Conservation (phyloP, 1,139 yeast species). For the Zygosaccharomyces sapae region DNA sequence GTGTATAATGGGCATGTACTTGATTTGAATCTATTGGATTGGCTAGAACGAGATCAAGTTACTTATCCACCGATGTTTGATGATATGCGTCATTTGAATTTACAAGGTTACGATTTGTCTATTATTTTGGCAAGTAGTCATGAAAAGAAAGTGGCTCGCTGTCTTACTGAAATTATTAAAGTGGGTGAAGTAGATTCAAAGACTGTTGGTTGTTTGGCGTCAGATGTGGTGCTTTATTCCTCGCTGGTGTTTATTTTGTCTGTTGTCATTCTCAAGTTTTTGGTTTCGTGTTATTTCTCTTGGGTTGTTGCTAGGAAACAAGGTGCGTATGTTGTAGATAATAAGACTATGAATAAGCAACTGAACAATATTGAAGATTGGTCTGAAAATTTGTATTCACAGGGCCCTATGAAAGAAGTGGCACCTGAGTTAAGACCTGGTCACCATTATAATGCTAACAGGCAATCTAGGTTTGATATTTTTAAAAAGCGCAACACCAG, state of each 20-base stretch:
- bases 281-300: conserved; percentile 82
- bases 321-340: conserved; percentile 66
- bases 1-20: conserved; percentile 87
- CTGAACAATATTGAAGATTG: conserved; percentile 69
- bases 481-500: conserved; percentile 29
- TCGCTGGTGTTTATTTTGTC: conserved; percentile 82
- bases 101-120: conserved; percentile 79
- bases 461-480: conserved; percentile 24
- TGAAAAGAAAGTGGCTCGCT: conserved; percentile 70
- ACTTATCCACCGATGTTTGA: conserved; percentile 71
- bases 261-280: conserved; percentile 69
- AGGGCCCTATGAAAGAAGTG: conserved; percentile 55
- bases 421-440: conserved; percentile 39
- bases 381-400: conserved; percentile 55
- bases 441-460: conserved; percentile 15
- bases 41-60: conserved; percentile 67
- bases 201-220: conserved; percentile 94
- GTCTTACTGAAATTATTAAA: conserved; percentile 80
- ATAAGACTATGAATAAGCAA: conserved; percentile 50
- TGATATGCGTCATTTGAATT: conserved; percentile 52
- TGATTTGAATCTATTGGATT: conserved; percentile 69
- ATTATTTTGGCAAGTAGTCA: conserved; percentile 63
- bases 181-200: conserved; percentile 89
- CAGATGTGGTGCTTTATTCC: conserved; percentile 71
- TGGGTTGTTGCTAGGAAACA: conserved; percentile 77